These are phyloP conservation scores for Plenodomus tracheiphilus DNA, from an alignment of 2,329 filamentous ascomycete genomes.

Conservation along the genomic window DNA sequence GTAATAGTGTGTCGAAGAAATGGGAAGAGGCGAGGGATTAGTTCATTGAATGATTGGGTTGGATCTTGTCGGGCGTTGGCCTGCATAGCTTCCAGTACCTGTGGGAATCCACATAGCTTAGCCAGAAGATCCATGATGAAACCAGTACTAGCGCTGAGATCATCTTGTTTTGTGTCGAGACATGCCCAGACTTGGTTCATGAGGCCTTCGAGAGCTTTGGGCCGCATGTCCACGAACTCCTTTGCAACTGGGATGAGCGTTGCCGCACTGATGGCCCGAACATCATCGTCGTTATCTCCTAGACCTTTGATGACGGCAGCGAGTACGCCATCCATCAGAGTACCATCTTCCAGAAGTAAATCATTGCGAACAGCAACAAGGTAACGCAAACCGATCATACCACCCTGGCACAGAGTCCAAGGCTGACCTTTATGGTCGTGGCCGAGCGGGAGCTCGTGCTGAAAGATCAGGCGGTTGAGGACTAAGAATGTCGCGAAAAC, in stretches of 20 bases:
- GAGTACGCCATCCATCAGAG: slow-evolving; percentile 91
- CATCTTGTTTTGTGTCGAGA: slow-evolving; percentile 92
- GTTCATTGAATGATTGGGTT: slow-evolving; percentile 85
- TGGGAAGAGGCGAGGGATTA: slow-evolving; percentile 92
- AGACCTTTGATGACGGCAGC: slow-evolving; percentile 93
- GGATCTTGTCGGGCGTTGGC: slow-evolving; percentile 75
- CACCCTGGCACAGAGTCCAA: slow-evolving; percentile 96
- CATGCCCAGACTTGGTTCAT: slow-evolving; percentile 98
- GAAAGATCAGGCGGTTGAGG: slow-evolving; percentile 88
- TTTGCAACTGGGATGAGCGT: slow-evolving; percentile 94
- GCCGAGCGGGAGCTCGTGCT: slow-evolving; percentile 65
- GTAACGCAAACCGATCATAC: slow-evolving; percentile 95
- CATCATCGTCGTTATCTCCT: slow-evolving; percentile 89
- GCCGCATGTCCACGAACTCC: slow-evolving; percentile 87
- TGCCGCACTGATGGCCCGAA: slow-evolving; percentile 95
- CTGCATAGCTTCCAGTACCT: slow-evolving; percentile 94
- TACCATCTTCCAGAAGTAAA: slow-evolving; percentile 77
- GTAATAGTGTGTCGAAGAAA: slow-evolving; percentile 97
- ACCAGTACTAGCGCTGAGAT: slow-evolving; percentile 94
- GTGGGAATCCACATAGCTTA: slow-evolving; percentile 90
- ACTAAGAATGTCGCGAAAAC: slow-evolving; percentile 85
- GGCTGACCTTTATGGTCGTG: slow-evolving; percentile 62
- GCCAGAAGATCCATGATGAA: slow-evolving; percentile 98
- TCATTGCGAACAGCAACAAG: slow-evolving; percentile 95
- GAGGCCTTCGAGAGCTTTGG: slow-evolving; percentile 74